These are phyloP conservation scores for Alternaria burnsii DNA, from an alignment of 2,329 filamentous ascomycete genomes.

Conservation along the genomic window DNA sequence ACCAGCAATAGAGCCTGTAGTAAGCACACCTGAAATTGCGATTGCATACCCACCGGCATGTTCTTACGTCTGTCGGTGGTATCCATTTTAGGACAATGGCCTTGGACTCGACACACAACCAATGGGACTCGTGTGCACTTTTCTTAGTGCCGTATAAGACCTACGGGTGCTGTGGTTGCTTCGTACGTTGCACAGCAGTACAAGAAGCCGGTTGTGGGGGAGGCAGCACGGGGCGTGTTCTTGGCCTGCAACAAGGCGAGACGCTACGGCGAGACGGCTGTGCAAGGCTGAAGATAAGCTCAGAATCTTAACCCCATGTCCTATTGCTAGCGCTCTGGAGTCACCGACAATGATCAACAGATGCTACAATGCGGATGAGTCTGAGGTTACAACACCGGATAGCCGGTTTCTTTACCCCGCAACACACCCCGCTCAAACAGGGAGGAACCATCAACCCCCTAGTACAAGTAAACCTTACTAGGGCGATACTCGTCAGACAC, in stretches of 20 bases:
- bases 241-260: slow-evolving; percentile 1
- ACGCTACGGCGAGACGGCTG: slow-evolving; percentile 7
- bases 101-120: neutral
- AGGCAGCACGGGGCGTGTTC: slow-evolving; percentile 13
- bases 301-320: neutral
- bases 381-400: slow-evolving; percentile 15
- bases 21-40: neutral
- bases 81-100: slow-evolving; percentile 11
- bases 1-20: neutral
- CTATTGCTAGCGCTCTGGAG: neutral
- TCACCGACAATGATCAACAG: neutral
- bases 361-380: neutral
- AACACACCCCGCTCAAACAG: slow-evolving; percentile 31
- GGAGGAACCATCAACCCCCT: slow-evolving; percentile 24
- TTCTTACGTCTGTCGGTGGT: neutral
- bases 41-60: neutral
- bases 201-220: slow-evolving; percentile 17
- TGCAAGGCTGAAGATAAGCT: slow-evolving; percentile 8
- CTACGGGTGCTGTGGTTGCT: neutral
- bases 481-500: neutral
- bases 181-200: slow-evolving; percentile 9
- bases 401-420: slow-evolving; percentile 36
- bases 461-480: slow-evolving; percentile 31
- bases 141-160: neutral
- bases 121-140: neutral